These are phyloP conservation scores for Castanea crenata DNA, from an alignment of 306 rosid species.

Conservation along the genomic window DNA sequence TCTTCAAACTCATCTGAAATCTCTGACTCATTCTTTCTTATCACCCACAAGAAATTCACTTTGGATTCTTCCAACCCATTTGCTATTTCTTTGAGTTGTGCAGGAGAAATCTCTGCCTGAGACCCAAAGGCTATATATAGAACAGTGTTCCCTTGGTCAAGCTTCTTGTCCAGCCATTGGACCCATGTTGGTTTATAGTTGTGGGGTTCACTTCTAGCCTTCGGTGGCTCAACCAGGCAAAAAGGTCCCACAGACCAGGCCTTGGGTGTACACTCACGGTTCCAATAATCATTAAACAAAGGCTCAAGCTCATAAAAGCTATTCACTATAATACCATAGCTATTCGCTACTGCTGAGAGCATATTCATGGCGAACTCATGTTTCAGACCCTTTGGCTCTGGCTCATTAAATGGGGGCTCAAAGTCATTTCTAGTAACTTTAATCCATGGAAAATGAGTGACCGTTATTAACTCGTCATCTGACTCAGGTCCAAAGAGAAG, in stretches of 20 bases:
- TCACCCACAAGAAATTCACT: slow-evolving; percentile 46
- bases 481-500: slow-evolving; percentile 4
- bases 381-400: background rate
- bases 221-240: slow-evolving; percentile 11
- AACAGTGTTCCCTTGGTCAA: slow-evolving; percentile 8
- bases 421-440: slow-evolving; percentile 20
- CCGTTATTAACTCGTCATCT: slow-evolving; percentile 8
- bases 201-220: background rate
- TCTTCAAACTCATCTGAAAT: slow-evolving; percentile 27
- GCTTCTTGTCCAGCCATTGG: slow-evolving; percentile 38
- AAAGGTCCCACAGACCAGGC: slow-evolving; percentile 41
- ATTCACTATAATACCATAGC: slow-evolving; percentile 28
- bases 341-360: background rate
- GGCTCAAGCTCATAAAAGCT: slow-evolving; percentile 38
- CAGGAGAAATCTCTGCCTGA: slow-evolving; percentile 29
- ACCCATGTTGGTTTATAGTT: slow-evolving; percentile 8
- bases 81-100: slow-evolving; percentile 43
- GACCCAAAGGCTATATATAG: slow-evolving; percentile 54
- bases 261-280: background rate
- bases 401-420: background rate
- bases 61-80: slow-evolving; percentile 36
- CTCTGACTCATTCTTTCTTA: slow-evolving; percentile 15
- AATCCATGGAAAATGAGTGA: slow-evolving; percentile 34
- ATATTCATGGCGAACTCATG: background rate
- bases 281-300: slow-evolving; percentile 17